These are phyloP conservation scores for Suillus sp. DNA, from an alignment of 768 basidiomycete genomes.

Conservation along the genomic window DNA sequence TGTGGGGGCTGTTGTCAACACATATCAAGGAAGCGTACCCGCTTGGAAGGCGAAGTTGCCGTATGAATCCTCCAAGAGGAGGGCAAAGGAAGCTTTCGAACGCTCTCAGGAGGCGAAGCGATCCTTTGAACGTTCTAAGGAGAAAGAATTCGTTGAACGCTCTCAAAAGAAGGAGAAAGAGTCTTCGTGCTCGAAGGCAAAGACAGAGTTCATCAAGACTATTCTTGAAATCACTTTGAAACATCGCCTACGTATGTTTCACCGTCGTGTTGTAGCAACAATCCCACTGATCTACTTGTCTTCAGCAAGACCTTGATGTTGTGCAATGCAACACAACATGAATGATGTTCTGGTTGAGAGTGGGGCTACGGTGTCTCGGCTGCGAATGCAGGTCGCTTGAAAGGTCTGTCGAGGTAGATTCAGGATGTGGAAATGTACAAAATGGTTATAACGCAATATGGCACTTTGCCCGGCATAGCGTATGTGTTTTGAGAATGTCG, in stretches of 20 bases:
- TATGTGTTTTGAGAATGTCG: background rate
- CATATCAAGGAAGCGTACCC: no score
- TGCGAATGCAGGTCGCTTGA: background rate
- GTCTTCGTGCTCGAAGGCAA: background rate
- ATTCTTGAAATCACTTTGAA: background rate
- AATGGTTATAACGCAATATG: background rate
- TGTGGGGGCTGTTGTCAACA: no score
- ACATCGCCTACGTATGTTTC: background rate
- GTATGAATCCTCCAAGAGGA: no score
- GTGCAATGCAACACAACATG: background rate
- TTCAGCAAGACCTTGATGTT: background rate
- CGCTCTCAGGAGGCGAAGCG: no score
- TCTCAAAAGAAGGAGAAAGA: background rate
- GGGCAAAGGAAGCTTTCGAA: no score
- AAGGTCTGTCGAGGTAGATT: background rate
- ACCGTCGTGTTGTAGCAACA: no score
- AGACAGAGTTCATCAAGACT: background rate
- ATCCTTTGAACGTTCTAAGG: no score
- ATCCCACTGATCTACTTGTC: background rate
- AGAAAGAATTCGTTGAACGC: no score
- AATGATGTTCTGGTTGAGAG: background rate
- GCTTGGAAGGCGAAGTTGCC: background rate
- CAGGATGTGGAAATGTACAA: background rate
- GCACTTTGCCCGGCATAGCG: background rate
- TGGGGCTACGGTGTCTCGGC: background rate